phyloP scores from a whole-genome alignment of 2,329 filamentous ascomycete species.

The Metarhizium guizhouense region DNA sequence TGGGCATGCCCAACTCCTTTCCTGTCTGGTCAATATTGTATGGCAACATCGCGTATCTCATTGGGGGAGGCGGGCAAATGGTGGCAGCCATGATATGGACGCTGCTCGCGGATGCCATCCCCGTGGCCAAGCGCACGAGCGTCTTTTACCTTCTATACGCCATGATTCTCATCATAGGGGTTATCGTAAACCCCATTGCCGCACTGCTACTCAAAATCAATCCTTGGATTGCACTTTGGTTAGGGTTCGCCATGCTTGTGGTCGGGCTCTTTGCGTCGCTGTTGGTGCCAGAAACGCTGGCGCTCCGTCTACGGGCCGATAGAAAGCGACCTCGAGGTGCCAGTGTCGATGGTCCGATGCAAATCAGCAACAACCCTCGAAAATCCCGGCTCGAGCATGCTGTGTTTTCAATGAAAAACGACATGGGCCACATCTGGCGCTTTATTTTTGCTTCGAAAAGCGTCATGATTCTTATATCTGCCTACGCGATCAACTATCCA shows the following conservation, averaged over 20 bases:
- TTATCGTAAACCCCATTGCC: constrained; percentile 30
- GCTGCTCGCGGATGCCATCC: constrained; percentile 33
- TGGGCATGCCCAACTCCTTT: constrained; percentile 27
- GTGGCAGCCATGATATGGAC: constrained; percentile 36
- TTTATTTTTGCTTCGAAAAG: constrained; percentile 31
- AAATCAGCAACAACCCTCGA: not conserved
- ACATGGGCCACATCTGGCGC: constrained; percentile 26
- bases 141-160: constrained; percentile 32
- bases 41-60: constrained; percentile 23
- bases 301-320: constrained; percentile 22
- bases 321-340: constrained; percentile 9
- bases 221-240: constrained; percentile 31
- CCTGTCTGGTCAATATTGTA: constrained; percentile 30
- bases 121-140: constrained; percentile 26
- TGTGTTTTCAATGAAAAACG: constrained; percentile 18
- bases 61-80: constrained; percentile 32
- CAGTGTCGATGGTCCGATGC: constrained; percentile 2
- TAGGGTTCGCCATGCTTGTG: constrained; percentile 21
- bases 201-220: constrained; percentile 29
- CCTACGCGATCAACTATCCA: constrained; percentile 17
- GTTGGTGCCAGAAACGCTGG: constrained; percentile 34
- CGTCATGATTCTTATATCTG: constrained; percentile 28
- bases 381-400: constrained; percentile 11
- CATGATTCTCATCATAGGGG: constrained; percentile 26
- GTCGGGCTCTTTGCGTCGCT: constrained; percentile 20